Conservation (phyloP, 257 asterid species). For the Solanum peruvianum region DNA sequence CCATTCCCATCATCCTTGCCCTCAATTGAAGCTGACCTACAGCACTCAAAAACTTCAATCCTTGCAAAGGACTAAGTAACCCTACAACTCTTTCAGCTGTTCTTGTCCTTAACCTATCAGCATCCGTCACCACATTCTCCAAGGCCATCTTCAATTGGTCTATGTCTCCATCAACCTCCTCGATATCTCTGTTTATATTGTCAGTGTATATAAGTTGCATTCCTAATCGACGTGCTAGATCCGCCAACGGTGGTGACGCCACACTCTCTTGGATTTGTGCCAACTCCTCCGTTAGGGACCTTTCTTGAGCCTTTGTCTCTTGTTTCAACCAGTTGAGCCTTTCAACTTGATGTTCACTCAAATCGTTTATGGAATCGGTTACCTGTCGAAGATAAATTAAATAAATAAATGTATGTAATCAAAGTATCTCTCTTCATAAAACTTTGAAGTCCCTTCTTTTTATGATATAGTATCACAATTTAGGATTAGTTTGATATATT, state of each 20-base stretch:
- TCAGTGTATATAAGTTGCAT: neutral
- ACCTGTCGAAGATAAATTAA: neutral
- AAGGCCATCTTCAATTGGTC: conserved; percentile 21
- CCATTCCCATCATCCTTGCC: conserved; percentile 11
- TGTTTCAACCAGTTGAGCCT: conserved; percentile 9
- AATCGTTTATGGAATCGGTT: neutral
- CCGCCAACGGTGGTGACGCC: conserved; percentile 32
- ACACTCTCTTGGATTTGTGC: conserved; percentile 46
- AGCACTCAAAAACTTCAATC: conserved; percentile 30
- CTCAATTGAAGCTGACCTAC: conserved; percentile 16
- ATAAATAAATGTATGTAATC: too few relatives aligned
- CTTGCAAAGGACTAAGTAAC: conserved; percentile 30
- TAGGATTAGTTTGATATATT: too few relatives aligned
- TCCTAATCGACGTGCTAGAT: conserved; percentile 3
- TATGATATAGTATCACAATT: too few relatives aligned
- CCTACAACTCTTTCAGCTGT: conserved; percentile 27
- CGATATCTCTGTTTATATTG: neutral
- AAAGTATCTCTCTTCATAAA: too few relatives aligned
- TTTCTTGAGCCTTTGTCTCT: conserved; percentile 17
- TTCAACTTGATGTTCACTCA: conserved; percentile 15
- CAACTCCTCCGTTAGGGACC: conserved; percentile 16
- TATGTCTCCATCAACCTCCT: conserved; percentile 8
- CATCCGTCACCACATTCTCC: conserved; percentile 22
- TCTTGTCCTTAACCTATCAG: conserved; percentile 35
- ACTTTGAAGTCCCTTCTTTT: too few relatives aligned